phyloP scores from a whole-genome alignment of 352 stramenopile genomes.

The Phytopythium kandeliae region DNA sequence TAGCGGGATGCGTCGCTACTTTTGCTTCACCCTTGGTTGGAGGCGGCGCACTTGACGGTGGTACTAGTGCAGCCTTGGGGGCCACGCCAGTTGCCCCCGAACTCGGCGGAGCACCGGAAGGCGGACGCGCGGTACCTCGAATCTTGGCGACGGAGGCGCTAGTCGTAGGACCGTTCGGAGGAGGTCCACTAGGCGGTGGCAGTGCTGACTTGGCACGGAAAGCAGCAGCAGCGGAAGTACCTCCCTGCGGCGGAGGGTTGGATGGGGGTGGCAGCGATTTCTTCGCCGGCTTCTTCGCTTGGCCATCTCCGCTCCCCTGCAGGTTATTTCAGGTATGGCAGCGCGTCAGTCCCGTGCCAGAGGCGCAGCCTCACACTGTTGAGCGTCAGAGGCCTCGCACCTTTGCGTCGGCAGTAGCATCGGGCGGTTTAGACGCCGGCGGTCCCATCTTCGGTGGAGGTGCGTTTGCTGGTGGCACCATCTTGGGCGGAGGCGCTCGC shows the following conservation, averaged over 20 bases:
- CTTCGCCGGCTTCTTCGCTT: slow-evolving; percentile 40
- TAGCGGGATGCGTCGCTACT: slow-evolving; percentile 4
- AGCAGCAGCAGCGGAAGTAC: slow-evolving; percentile 45
- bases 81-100: slow-evolving; percentile 12
- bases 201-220: slow-evolving; percentile 64
- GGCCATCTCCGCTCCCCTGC: slow-evolving; percentile 10
- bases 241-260: slow-evolving; percentile 57
- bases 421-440: slow-evolving; percentile 11
- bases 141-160: slow-evolving; percentile 77
- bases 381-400: neutral
- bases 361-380: neutral
- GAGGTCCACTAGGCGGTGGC: slow-evolving; percentile 55
- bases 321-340: neutral
- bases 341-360: neutral
- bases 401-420: slow-evolving; percentile 21
- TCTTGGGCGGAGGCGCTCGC: slow-evolving; percentile 32
- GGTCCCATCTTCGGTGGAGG: slow-evolving; percentile 34
- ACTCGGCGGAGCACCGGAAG: slow-evolving; percentile 25
- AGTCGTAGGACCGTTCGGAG: slow-evolving; percentile 31
- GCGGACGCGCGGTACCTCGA: slow-evolving; percentile 46
- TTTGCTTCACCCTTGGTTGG: slow-evolving; percentile 17
- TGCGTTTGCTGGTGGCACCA: slow-evolving; percentile 28
- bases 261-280: slow-evolving; percentile 61
- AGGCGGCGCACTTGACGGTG: slow-evolving; percentile 9
- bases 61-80: slow-evolving; percentile 9